phyloP scores from a whole-genome alignment of 176 grass and related monocot species.

The Raddia guianensis region DNA sequence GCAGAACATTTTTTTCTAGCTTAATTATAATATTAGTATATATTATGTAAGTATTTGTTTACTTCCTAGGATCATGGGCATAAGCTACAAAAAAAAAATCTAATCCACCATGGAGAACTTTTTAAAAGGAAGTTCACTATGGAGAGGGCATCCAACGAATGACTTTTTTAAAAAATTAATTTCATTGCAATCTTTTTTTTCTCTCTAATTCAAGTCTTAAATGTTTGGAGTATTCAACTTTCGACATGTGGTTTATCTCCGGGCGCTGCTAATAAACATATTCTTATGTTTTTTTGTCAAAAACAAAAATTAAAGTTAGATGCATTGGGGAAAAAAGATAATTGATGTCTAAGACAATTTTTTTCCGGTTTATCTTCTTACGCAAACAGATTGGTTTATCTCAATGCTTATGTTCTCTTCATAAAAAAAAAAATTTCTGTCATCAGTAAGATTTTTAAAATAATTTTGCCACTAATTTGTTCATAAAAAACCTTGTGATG shows the following conservation, averaged over 20 bases:
- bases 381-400: neutral
- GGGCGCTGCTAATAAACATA: neutral
- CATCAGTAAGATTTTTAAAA: neutral
- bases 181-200: neutral
- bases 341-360: no score
- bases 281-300: neutral
- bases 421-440: neutral
- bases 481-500: neutral
- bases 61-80: neutral
- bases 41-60: conserved; percentile 1
- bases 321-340: neutral
- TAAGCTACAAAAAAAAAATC: neutral
- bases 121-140: no score
- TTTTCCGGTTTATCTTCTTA: no score
- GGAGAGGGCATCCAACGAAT: neutral
- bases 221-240: conserved; percentile 2
- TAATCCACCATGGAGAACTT: neutral
- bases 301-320: neutral
- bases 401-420: neutral
- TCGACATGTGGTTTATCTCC: neutral
- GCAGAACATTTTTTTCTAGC: neutral
- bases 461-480: neutral
- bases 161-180: neutral
- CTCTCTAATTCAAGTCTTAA: neutral
- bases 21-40: neutral